Conservation (phyloP, 306 rosid species). For the Medicago ruthenica region DNA sequence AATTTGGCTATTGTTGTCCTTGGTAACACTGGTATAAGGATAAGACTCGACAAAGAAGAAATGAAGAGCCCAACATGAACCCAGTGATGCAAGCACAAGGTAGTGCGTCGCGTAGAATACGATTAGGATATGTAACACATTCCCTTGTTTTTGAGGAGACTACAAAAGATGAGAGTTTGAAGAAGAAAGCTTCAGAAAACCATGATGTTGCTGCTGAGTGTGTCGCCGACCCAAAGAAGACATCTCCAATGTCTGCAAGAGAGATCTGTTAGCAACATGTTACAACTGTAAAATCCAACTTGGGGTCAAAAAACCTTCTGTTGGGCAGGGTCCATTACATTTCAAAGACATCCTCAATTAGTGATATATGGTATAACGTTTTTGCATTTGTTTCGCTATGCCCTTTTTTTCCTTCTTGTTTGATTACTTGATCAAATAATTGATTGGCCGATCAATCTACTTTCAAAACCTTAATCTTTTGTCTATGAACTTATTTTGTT, state of each 20-base stretch:
- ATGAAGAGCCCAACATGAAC: slow-evolving; percentile 35
- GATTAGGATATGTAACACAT: slow-evolving; percentile 43
- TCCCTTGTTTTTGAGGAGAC: slow-evolving; percentile 24
- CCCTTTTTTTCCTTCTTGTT: too few species aligned
- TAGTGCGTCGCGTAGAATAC: slow-evolving; percentile 68
- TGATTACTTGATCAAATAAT: too few species aligned
- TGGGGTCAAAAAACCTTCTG: too few species aligned
- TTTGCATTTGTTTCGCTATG: background rate
- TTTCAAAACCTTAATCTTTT: too few species aligned
- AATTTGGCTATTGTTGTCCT: slow-evolving; percentile 31
- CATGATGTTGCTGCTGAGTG: slow-evolving; percentile 25
- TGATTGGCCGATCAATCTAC: too few species aligned
- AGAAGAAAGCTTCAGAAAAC: slow-evolving; percentile 38
- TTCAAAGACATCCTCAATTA: too few species aligned
- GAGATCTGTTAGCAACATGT: too few species aligned
- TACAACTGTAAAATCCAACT: slow-evolving; percentile 17
- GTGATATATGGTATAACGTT: too few species aligned
- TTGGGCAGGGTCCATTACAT: too few species aligned
- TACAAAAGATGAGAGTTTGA: background rate
- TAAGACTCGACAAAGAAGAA: slow-evolving; percentile 48
- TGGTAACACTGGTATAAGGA: slow-evolving; percentile 52
- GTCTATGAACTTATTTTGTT: too few species aligned
- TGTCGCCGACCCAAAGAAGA: slow-evolving; percentile 23
- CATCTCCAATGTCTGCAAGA: slow-evolving; percentile 4
- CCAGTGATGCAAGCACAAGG: slow-evolving; percentile 31